These are phyloP conservation scores for Botrytis paeoniae DNA, from an alignment of 2,329 filamentous ascomycete species.

Conservation along the genomic window DNA sequence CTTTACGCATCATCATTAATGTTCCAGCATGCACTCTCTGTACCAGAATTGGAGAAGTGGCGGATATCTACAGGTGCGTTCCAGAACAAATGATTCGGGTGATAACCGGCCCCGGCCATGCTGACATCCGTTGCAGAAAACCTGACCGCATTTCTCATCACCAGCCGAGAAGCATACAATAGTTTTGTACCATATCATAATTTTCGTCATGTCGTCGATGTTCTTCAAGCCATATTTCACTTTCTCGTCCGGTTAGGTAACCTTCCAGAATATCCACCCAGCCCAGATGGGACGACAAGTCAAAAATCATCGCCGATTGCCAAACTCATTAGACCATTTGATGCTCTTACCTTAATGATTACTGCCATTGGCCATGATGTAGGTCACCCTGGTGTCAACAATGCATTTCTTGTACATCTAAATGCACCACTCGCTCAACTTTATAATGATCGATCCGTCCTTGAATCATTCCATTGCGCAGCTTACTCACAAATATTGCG, in stretches of 20 bases:
- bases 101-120: constrained; percentile 30
- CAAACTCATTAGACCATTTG: constrained; percentile 75
- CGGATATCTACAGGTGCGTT: constrained; percentile 69
- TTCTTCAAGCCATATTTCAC: constrained; percentile 88
- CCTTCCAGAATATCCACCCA: constrained; percentile 62
- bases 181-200: constrained; percentile 97
- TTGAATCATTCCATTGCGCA: constrained; percentile 96
- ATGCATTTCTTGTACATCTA: constrained; percentile 87
- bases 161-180: constrained; percentile 92
- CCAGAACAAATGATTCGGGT: constrained; percentile 32
- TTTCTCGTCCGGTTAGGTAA: constrained; percentile 80
- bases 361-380: constrained; percentile 98
- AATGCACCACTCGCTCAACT: constrained; percentile 91
- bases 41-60: constrained; percentile 80
- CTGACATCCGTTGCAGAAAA: constrained; percentile 60
- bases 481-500: constrained; percentile 95
- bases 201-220: constrained; percentile 95
- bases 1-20: constrained; percentile 82
- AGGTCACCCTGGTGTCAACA: constrained; percentile 96
- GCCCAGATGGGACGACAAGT: constrained; percentile 17
- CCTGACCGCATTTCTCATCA: constrained; percentile 79
- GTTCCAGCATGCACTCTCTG: constrained; percentile 80
- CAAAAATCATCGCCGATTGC: constrained; percentile 63
- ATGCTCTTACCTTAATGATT: constrained; percentile 83
- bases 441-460: constrained; percentile 94